Evolutionary conservation across 1,284 basidiomycete genomes (phyloP).

Genomic region (Marasmius sp.): DNA sequence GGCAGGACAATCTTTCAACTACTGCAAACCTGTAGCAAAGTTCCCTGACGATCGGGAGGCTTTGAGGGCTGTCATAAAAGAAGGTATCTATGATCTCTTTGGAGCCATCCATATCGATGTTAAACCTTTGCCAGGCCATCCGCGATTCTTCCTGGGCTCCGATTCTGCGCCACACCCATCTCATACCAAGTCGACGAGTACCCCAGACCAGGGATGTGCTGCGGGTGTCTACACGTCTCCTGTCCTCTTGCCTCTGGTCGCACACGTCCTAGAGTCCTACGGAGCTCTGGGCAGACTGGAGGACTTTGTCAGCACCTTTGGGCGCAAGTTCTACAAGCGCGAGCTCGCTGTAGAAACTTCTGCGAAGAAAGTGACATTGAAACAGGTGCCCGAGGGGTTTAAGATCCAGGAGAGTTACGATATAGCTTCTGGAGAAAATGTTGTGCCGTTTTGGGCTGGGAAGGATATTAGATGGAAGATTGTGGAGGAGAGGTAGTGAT

Average conservation of each 20-base stretch:
- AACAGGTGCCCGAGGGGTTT: slow-evolving; percentile 2
- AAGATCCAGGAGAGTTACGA: slow-evolving; percentile 53
- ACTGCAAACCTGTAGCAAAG: slow-evolving; percentile 99
- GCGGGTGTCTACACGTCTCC: slow-evolving; percentile 94
- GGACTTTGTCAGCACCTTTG: slow-evolving; percentile 76
- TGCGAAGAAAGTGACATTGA: slow-evolving; percentile 19
- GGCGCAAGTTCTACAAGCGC: slow-evolving; percentile 77
- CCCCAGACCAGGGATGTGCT: slow-evolving; percentile 78
- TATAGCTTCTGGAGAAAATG: slow-evolving; percentile 48
- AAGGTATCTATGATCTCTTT: slow-evolving; percentile 48
- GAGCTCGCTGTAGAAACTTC: slow-evolving; percentile 19
- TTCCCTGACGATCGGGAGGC: slow-evolving; percentile 90
- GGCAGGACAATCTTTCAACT: slow-evolving; percentile 95
- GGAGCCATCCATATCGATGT: background rate
- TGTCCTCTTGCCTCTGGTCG: slow-evolving; percentile 85
- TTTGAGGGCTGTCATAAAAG: slow-evolving; percentile 76
- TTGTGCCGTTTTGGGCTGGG: slow-evolving; percentile 93
- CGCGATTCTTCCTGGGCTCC: slow-evolving; percentile 96
- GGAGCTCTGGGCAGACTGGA: slow-evolving; percentile 80
- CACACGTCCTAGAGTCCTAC: slow-evolving; percentile 84
- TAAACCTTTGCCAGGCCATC: slow-evolving; percentile 62
- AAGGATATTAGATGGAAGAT: slow-evolving; percentile 85
- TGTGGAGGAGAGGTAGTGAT: slow-evolving; percentile 20
- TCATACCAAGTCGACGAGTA: slow-evolving; percentile 75
- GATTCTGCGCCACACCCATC: slow-evolving; percentile 95